Base-by-base conservation (phyloP, 2,329 filamentous ascomycete species). In the Botrytis medusae region DNA sequence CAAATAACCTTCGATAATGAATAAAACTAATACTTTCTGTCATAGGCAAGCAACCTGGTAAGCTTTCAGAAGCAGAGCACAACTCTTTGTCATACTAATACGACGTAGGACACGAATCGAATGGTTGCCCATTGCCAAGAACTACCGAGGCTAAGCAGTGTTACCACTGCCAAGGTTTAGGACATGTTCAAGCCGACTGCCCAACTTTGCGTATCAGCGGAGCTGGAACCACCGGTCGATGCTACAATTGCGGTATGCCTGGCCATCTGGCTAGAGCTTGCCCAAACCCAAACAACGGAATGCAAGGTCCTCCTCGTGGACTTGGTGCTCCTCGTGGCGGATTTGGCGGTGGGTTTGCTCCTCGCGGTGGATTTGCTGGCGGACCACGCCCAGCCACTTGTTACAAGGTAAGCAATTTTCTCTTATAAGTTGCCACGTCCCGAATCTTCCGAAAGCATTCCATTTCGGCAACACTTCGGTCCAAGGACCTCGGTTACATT, bases 71-170 rank as follows among this genome's bases (percentile, higher is more conserved):
- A 37, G 29, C 40, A 32, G 34, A 42, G 20, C 34, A 67, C 37
- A 34, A n/a, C 60, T 44, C 16, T 25, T 67, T 32, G 46, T 44
- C 46, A 44, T 67, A 59, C 46, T 72, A 59, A 72, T 67, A 57
- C 42, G 14, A 8, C 2, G 77, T 81, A 90, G 92, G 94, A 83
- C 96, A 99, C 85, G 96, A 99, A 87, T 98, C 95, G 78, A 98
- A 97, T 86, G 93, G 92, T 84, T 99, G 96, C 89, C 96, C 96
- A 80, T 91, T 95, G 82, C 96, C 96, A 81, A 92, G 96, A 84
- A 98, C 95, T 75, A 98, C 96, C 77, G 96, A 99, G 86, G 94
- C 94, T 71, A 99, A 99, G 91, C 96, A 99, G 88, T 99, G 96
- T 90, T 99, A 99, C 84, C 96, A 98, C 86, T 99, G 96, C 88